Evolutionary conservation across 2,329 filamentous ascomycete genomes (phyloP).

Genomic region (Rasamsonia emersonii): DNA sequence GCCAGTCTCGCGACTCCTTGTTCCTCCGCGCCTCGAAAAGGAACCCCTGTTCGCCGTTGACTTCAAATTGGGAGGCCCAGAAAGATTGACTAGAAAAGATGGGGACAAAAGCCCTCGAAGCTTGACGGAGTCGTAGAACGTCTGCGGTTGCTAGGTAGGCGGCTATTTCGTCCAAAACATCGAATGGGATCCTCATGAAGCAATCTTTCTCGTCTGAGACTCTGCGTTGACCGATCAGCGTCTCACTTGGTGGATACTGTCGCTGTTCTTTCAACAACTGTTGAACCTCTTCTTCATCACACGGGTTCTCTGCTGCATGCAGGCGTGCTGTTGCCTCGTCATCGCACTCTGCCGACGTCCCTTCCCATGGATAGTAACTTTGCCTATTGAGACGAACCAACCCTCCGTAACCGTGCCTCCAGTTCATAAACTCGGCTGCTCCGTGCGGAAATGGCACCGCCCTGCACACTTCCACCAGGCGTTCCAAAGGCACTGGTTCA

Average conservation of each 20-base stretch:
- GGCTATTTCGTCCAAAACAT: conserved; percentile 8
- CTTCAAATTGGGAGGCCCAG: conserved; percentile 7
- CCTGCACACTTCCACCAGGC: conserved; percentile 3
- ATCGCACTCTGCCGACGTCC: conserved; percentile 1
- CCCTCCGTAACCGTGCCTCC: conserved; percentile 4
- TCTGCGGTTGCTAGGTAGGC: conserved; percentile 3
- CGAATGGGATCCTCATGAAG: conserved; percentile 6
- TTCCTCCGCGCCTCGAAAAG: conserved; percentile 5
- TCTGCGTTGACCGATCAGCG: background rate
- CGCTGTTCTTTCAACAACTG: background rate
- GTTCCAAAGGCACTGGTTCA: conserved; percentile 1
- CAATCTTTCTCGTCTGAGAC: conserved; percentile 1
- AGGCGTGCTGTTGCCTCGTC: background rate
- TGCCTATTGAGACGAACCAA: conserved; percentile 3
- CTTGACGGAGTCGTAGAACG: conserved; percentile 2
- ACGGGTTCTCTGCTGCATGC: conserved; percentile 3
- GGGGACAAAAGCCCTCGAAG: conserved; percentile 6
- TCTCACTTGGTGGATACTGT: background rate
- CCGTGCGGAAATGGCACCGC: conserved; percentile 5
- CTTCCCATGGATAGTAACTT: conserved; percentile 5
- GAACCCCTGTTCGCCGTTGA: conserved; percentile 5
- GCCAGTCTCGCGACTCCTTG: conserved; percentile 6
- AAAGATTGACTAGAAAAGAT: conserved; percentile 6
- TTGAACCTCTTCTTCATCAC: conserved; percentile 1
- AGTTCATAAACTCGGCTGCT: background rate